Conservation (phyloP, 352 stramenopile species). For the Globisporangium sylvaticum region DNA sequence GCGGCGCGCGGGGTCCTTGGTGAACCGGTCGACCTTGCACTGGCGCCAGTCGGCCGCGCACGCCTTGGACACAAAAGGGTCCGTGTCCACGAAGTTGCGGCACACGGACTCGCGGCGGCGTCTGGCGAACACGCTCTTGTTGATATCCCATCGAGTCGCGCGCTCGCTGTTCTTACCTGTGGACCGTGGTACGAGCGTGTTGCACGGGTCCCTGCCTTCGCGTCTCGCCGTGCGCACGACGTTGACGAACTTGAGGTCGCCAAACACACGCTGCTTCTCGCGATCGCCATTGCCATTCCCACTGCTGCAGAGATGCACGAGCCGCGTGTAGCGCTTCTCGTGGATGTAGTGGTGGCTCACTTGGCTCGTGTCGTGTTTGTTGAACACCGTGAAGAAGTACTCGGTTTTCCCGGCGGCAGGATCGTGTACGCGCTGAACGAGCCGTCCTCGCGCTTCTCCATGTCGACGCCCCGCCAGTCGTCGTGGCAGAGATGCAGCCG, state of each 20-base stretch:
- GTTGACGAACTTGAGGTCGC: constrained; percentile 43
- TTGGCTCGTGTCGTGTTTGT: constrained; percentile 19
- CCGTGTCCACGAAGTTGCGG: constrained; percentile 63
- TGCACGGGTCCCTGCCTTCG: constrained; percentile 65
- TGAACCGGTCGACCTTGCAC: constrained; percentile 74
- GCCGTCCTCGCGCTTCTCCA: constrained; percentile 55
- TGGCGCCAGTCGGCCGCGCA: constrained; percentile 66
- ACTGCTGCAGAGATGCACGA: constrained; percentile 10
- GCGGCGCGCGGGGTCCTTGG: constrained; percentile 50
- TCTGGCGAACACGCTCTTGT: constrained; percentile 70
- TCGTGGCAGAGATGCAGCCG: constrained; percentile 64
- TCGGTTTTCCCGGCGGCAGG: constrained; percentile 68
- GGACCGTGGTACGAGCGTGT: constrained; percentile 59
- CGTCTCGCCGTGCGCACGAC: constrained; percentile 43
- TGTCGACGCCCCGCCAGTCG: constrained; percentile 61
- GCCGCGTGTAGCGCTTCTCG: constrained; percentile 34
- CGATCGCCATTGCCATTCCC: neutral
- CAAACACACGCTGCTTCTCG: constrained; percentile 18
- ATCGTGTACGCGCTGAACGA: constrained; percentile 59
- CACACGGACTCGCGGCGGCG: constrained; percentile 55
- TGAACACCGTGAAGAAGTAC: constrained; percentile 66
- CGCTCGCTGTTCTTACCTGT: constrained; percentile 36
- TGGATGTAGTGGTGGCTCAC: constrained; percentile 45
- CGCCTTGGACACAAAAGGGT: constrained; percentile 59
- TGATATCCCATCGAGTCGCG: constrained; percentile 62